phyloP scores from a whole-genome alignment of 2,329 filamentous ascomycete species.

The Sporothrix pallida region DNA sequence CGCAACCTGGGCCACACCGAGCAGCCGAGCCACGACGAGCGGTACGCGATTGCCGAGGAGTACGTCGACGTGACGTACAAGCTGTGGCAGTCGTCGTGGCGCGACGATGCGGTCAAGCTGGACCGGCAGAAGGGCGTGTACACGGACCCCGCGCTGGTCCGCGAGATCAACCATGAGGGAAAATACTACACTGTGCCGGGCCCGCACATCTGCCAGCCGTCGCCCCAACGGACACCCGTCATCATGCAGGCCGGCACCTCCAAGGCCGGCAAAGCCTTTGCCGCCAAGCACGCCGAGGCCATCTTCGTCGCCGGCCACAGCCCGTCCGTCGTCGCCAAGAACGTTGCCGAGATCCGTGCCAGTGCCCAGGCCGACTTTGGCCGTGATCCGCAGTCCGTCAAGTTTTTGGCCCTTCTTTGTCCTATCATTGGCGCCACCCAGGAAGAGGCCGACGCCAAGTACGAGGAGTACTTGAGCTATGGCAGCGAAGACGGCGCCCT shows the following conservation, averaged over 20 bases:
- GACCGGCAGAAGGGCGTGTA: slow-evolving; percentile 31
- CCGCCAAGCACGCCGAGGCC: slow-evolving; percentile 40
- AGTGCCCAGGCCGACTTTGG: slow-evolving; percentile 41
- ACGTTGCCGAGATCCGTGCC: slow-evolving; percentile 35
- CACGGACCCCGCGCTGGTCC: slow-evolving; percentile 31
- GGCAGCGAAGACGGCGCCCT: slow-evolving; percentile 38
- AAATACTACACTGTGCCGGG: slow-evolving; percentile 33
- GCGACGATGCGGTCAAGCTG: slow-evolving; percentile 34
- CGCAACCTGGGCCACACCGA: slow-evolving; percentile 34
- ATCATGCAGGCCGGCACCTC: slow-evolving; percentile 40
- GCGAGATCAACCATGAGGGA: slow-evolving; percentile 34
- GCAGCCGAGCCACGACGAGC: slow-evolving; percentile 37
- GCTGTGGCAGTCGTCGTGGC: slow-evolving; percentile 34
- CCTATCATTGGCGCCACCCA: slow-evolving; percentile 36
- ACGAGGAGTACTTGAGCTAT: slow-evolving; percentile 44
- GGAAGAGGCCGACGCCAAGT: slow-evolving; percentile 39
- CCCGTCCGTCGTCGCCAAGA: slow-evolving; percentile 32
- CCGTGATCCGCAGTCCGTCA: slow-evolving; percentile 37
- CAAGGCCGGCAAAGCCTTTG: slow-evolving; percentile 38
- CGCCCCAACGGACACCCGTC: slow-evolving; percentile 37
- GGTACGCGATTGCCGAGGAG: slow-evolving; percentile 40
- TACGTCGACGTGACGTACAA: slow-evolving; percentile 39
- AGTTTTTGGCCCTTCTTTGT: slow-evolving; percentile 38
- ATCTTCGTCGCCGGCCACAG: slow-evolving; percentile 39
- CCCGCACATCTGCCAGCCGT: slow-evolving; percentile 41